Conservation (phyloP, 2,329 filamentous ascomycete species). For the Aspergillus neotritici region DNA sequence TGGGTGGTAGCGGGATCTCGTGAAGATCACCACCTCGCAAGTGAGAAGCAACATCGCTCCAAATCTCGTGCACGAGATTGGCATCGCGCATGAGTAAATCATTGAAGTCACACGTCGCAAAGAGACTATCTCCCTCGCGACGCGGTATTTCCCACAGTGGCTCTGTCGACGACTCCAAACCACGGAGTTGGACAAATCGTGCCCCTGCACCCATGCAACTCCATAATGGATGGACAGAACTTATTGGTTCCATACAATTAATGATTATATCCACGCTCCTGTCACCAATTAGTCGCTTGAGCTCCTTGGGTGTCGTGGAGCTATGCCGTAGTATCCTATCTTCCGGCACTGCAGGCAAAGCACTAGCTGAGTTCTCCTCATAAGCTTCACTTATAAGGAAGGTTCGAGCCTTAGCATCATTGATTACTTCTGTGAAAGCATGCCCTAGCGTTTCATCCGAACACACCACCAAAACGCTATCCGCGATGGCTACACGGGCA, state of each 20-base stretch:
- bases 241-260: too few relatives aligned
- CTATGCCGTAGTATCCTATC: too few relatives aligned
- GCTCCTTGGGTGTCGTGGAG: not conserved
- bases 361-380: not conserved
- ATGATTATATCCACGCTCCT: not conserved
- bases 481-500: conserved; percentile 10
- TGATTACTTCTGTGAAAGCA: conserved; percentile 19
- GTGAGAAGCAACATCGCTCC: conserved; percentile 10
- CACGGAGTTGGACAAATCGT: conserved; percentile 27
- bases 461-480: conserved; percentile 28
- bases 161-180: conserved; percentile 1
- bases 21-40: conserved; percentile 11
- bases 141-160: not conserved
- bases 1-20: not conserved
- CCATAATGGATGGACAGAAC: not conserved
- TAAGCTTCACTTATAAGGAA: conserved; percentile 12
- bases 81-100: conserved; percentile 7
- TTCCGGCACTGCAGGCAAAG: too few relatives aligned
- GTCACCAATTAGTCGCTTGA: conserved; percentile 10
- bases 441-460: conserved; percentile 19
- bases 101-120: conserved; percentile 14
- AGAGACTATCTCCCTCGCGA: conserved; percentile 5
- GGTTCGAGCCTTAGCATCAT: conserved; percentile 1
- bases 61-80: conserved; percentile 5
- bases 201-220: conserved; percentile 9